Evolutionary conservation across 1,284 basidiomycete genomes (phyloP), one percentile per base, ranked within the genome.

Genomic region (Trichosporon coremiiforme): DNA sequence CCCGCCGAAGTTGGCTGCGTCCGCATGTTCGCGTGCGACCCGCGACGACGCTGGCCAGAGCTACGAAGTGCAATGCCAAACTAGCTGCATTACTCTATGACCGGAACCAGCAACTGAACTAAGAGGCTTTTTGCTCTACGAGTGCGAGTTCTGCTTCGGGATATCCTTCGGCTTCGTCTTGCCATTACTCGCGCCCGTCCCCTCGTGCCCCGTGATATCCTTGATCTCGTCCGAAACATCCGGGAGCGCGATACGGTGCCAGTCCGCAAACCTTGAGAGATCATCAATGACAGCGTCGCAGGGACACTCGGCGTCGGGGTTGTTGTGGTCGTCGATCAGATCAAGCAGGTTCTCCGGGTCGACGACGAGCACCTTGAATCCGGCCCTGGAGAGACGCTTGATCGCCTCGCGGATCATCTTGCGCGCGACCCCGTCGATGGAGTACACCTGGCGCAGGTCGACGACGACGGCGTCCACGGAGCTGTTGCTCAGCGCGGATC

Each of bases 391-490:
- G 13, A 73, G 66, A 15, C 72, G 70, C 10, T 35, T 33, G 12
- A 67, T 65, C 0, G 64, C 33, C 55, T 73, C 72, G 72, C 72
- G 72, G 17, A 71, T 4, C 66, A 73, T 71, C 17, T 62, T 55
- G 20, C 66, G 45, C 17, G 70, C 41, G 4, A 71, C 68, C 2
- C 10, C 4, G 70, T 73, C 70, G 60, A 71, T 38, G 3, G 62
- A 62, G 66, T 71, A 67, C 25, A 73, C 72, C 12, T 41, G 38
- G 15, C 72, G 66, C 10, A 73, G 2, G 60, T 73, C 72, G 41
- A 73, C 60, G 7, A 69, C 66, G 15, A 71, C 12, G 4, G 64
- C 66, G 72, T 71, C 68, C 25, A 66, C 53, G 35, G 47, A 13
- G 4, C 38, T 8, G 20, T 62, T 53, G 22, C 13, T 29, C 2